Base-by-base conservation (phyloP, 2,329 filamentous ascomycete species). In the Daldinia sp. region DNA sequence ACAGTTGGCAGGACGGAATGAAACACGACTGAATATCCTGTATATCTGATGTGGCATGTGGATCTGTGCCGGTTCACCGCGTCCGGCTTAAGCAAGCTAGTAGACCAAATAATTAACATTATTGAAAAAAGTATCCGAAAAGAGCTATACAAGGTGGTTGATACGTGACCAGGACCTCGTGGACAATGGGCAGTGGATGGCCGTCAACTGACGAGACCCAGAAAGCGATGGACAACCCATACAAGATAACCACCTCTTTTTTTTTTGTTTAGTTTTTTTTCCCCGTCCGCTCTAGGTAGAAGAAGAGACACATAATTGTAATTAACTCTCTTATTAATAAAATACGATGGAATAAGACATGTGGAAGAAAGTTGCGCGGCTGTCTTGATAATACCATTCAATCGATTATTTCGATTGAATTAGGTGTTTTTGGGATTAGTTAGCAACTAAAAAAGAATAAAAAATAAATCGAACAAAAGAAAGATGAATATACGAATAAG, bases 141-240 rank as follows among this genome's bases (percentile, higher is more conserved):
- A n/a, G 32, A 23, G 19, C 7, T 17, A 23, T 21, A 25, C 23
- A 29, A 19, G 34, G 23, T 27, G 49, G 10, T 17, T 15, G 43
- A 47, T 47, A 52, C 54, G 50, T 66, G 61, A 63, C 48, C 53
- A 56, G 50, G 37, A 59, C 43, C 64, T 60, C 58, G 58, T 67
- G 64, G 47, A 54, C 61, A 61, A 43, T 49, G 37, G 45, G 30
- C 50, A 49, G 47, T 48, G n/a, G 51, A 43, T 19, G 47, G 37
- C n/a, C 21, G 53, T 67, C 64, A 64, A 67, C 54, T 62, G 64
- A 67, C 58, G 52, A 56, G 32, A 34, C 30, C 37, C 35, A 50
- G 49, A 23, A 35, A 45, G 32, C 57, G 25, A 32, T 34, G 43
- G 43, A 49, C 23, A 53, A 53, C 43, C 35, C 43, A 55, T 53